Percentiles rank a stretch among this genome's conserved stretches.
phyloP scores from a whole-genome alignment of 768 basidiomycete genomes.

The Punctularia strigosozonata region DNA sequence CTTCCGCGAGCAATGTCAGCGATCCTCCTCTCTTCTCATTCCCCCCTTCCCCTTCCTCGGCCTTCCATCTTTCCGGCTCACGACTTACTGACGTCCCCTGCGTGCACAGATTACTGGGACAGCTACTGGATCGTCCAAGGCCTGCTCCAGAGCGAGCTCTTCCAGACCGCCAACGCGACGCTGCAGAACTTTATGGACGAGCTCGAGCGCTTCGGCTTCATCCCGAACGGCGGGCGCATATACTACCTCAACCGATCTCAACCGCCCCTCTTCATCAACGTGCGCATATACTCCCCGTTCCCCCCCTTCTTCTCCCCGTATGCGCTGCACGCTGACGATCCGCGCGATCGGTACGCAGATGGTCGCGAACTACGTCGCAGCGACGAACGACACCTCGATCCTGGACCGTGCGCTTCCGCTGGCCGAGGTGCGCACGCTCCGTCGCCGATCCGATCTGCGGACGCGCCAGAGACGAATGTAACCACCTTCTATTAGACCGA shows the following conservation, averaged over 20 bases:
- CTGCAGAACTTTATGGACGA: conserved; percentile 96
- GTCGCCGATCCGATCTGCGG: neutral
- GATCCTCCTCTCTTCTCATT: neutral
- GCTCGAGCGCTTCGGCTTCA: conserved; percentile 72
- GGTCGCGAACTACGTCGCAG: conserved; percentile 73
- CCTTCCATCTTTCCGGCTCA: neutral
- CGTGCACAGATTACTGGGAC: conserved; percentile 39
- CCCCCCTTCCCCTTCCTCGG: too few species aligned
- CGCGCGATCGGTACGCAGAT: conserved; percentile 36
- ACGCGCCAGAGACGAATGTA: neutral
- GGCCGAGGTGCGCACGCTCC: conserved; percentile 44
- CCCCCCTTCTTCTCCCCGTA: neutral
- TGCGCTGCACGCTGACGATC: neutral
- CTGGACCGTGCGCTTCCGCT: conserved; percentile 73
- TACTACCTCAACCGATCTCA: conserved; percentile 93
- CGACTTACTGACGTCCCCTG: neutral
- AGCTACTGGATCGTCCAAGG: conserved; percentile 87
- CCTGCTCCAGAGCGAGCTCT: conserved; percentile 70
- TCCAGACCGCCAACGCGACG: conserved; percentile 59
- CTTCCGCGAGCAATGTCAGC: conserved; percentile 74
- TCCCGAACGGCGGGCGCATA: conserved; percentile 89
- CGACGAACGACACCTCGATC: conserved; percentile 63
- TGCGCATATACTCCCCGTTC: conserved; percentile 19
- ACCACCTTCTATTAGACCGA: conserved; percentile 39
- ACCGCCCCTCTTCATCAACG: conserved; percentile 80